Evolutionary conservation across 2,329 filamentous ascomycete genomes (phyloP).

Genomic region (Epichloe amarillans): DNA sequence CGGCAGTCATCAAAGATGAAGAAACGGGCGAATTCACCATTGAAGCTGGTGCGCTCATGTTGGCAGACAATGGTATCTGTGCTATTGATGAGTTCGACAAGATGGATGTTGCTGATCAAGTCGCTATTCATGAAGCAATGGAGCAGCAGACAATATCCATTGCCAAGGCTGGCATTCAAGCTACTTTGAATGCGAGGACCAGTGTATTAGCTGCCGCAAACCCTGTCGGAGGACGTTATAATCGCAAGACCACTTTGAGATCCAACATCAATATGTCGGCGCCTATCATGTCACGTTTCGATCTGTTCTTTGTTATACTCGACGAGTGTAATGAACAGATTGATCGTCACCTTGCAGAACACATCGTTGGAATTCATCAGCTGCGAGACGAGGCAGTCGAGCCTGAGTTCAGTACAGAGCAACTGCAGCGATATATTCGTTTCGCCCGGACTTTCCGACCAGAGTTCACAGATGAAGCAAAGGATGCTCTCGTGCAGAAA

Average conservation of each 20-base stretch:
- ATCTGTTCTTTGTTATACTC: constrained; percentile 94
- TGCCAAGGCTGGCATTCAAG: constrained; percentile 95
- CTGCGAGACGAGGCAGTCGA: constrained; percentile 81
- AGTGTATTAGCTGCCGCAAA: constrained; percentile 94
- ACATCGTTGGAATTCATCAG: constrained; percentile 91
- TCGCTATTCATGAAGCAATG: constrained; percentile 99
- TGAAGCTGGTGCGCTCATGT: constrained; percentile 93
- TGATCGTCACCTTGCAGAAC: constrained; percentile 81
- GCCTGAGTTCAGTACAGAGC: constrained; percentile 91
- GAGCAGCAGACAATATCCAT: constrained; percentile 99
- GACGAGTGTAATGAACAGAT: constrained; percentile 92
- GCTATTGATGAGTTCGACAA: constrained; percentile 99
- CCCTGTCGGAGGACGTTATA: constrained; percentile 90
- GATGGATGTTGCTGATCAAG: constrained; percentile 95
- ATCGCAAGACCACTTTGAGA: constrained; percentile 84
- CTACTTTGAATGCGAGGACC: constrained; percentile 88
- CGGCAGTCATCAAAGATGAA: constrained; percentile 93
- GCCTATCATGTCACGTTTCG: constrained; percentile 98
- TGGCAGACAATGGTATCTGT: constrained; percentile 93
- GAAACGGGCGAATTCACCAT: constrained; percentile 98
- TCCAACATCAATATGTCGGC: constrained; percentile 98
- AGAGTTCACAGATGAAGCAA: constrained; percentile 80
- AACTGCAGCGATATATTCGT: constrained; percentile 91
- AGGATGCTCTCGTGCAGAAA: constrained; percentile 70
- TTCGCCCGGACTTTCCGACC: constrained; percentile 92